Evolutionary conservation across 148 eudicot genomes (phyloP), one percentile per base, ranked within the genome.

Genomic region (Chenopodium suecicum): DNA sequence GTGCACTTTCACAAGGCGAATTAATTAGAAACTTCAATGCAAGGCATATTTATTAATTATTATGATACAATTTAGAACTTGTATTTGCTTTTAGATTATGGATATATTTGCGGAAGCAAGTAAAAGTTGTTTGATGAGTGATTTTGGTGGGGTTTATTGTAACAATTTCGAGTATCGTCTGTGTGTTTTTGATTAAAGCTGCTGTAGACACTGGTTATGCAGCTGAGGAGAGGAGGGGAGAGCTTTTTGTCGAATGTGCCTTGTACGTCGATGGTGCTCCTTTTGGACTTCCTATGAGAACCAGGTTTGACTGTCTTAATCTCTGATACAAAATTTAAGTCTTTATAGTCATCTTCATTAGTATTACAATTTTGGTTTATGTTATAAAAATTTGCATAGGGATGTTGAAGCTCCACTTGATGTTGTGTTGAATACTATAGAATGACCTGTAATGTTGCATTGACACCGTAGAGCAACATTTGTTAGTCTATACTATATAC

Each of bases 231-330:
- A 91, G 91, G 83, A 86, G 85, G 66, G 91, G 94, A 19, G 99
- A 95, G 87, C 77, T 95, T 31, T 95, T 80, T 86, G 98, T 91
- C 74, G 98, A 95, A 89, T 90, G 98, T 80, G 91, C 96, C 32
- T 91, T 95, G 89, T 89, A 87, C 86, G 89, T 95, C 75, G 98
- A 94, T 81, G 98, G 97, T 27, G 95, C 99, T 54, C 94, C 91
- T 7, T 94, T 95, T 89, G 99, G 99, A 69, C 98, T 94, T 76
- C 97, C 99, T 62, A 91, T 86, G 86, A 89, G 93, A 83, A 92
- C 97, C 75, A 94, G 99, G 99, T 95, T 84, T 80, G 86, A 8
- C 32, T 66, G 9, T 37, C 63, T 58, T 50, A 41, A 31, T 14
- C 58, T 63, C 31, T 75, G 10, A 2, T 25, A 29, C 16, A 1